Base-by-base conservation (phyloP, 1,139 yeast genomes). In the Yamadazyma blattariae region DNA sequence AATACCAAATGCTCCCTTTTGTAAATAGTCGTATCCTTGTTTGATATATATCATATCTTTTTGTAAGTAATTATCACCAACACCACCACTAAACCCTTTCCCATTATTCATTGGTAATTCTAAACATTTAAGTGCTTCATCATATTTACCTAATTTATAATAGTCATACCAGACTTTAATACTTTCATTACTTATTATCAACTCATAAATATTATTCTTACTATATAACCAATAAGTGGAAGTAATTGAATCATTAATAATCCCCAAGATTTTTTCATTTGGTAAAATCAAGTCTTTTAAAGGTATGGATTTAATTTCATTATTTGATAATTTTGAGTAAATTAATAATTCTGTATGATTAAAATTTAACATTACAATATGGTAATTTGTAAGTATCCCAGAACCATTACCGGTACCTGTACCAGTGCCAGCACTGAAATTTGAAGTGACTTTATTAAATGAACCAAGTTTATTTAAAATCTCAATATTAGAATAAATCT, bases 121-220 rank as follows among this genome's bases (percentile, higher is more conserved):
- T 7, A 80, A 51, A 12, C 77, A 59, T 2, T 59, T 50, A 31
- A 89, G 61, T 0, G 97, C 97, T 35, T 79, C 79, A 13, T 82
- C 85, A 56, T 71, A 90, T 38, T 76, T 69, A 1, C 77, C 74
- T 51, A 76, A 68, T 29, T 74, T 77, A 38, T 84, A 68, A 53
- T 86, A 71, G 6, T 82, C 71, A 42, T 74, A 75, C 96, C 97
- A 88, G 4, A 89, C 81, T 17, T 86, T 82, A 5, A 72, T 64
- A 6, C 79, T 69, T 54, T 92, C 97, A 46, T 84, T 74, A 22
- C 70, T 73, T 8, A 86, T 65, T 3, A 86, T 70, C 8, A 94
- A 59, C 53, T 94, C 56, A 53, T 45, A 41, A 43, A 60, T 45
- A 36, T 50, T 38, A 43, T 42, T 34, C 25, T 35, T 35, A 21